Conservation (phyloP, 257 asterid species). For the Leonotis leonurus region DNA sequence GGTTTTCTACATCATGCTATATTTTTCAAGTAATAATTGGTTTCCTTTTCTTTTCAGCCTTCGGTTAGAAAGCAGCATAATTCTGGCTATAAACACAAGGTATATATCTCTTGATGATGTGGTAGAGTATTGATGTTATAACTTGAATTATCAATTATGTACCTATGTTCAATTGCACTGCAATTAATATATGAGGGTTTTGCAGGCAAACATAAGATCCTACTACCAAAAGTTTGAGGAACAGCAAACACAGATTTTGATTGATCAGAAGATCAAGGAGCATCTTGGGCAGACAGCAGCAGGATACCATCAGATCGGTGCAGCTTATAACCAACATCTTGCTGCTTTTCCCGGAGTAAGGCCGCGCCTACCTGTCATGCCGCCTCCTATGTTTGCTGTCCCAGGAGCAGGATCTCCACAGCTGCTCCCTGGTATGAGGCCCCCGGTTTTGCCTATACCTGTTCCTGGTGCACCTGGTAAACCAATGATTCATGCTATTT, state of each 20-base stretch:
- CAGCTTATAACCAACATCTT: conserved; percentile 60
- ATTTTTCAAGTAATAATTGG: not conserved
- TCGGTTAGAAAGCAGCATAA: conserved; percentile 67
- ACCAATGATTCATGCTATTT: not conserved
- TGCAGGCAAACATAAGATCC: conserved; percentile 54
- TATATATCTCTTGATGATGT: conserved; percentile 11
- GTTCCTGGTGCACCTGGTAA: conserved; percentile 23
- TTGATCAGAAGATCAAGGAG: conserved; percentile 56
- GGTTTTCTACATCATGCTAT: not conserved
- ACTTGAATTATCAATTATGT: not conserved
- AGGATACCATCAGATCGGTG: conserved; percentile 52
- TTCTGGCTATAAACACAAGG: conserved; percentile 72
- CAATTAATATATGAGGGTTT: not conserved
- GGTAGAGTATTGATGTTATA: not conserved
- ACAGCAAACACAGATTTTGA: conserved; percentile 53
- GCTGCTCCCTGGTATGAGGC: conserved; percentile 34
- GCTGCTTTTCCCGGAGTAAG: conserved; percentile 51
- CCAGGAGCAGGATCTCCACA: conserved; percentile 38
- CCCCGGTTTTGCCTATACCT: conserved; percentile 41
- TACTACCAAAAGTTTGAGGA: conserved; percentile 62
- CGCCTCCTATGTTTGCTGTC: conserved; percentile 38
- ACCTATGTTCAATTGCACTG: not conserved
- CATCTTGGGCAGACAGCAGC: conserved; percentile 63
- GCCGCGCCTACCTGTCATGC: conserved; percentile 44
- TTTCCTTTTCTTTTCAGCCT: conserved; percentile 34